Percentiles rank a stretch among this genome's conserved stretches.
These are phyloP conservation scores for Porcisia hertigi DNA, from an alignment of 208 protist species.

Conservation along the genomic window DNA sequence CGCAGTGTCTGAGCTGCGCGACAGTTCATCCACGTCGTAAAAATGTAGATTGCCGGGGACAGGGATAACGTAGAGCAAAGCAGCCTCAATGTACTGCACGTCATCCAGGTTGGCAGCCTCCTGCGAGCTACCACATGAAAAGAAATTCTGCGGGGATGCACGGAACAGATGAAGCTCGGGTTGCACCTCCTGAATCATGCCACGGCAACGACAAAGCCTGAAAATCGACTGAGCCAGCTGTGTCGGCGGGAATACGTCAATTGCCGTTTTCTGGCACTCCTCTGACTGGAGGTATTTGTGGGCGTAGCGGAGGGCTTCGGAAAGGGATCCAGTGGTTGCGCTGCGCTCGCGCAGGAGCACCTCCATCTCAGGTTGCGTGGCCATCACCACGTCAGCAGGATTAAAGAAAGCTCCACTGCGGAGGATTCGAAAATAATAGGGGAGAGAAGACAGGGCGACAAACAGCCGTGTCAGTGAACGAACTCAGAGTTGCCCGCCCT, in stretches of 20 bases:
- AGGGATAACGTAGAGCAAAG: slow-evolving; percentile 74
- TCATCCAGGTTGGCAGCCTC: slow-evolving; percentile 8
- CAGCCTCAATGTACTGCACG: slow-evolving; percentile 53
- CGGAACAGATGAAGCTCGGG: slow-evolving; percentile 58
- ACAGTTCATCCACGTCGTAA: slow-evolving; percentile 34
- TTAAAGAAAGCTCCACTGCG: background rate
- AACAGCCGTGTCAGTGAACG: too few species aligned
- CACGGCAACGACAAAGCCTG: slow-evolving; percentile 61
- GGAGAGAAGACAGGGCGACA: background rate
- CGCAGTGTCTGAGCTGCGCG: slow-evolving; percentile 9
- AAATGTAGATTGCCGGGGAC: slow-evolving; percentile 79
- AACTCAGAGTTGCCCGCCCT: background rate
- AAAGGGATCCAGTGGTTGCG: slow-evolving; percentile 27
- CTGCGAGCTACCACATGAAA: slow-evolving; percentile 1
- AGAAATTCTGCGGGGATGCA: slow-evolving; percentile 42
- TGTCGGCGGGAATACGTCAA: slow-evolving; percentile 51
- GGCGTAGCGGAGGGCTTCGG: slow-evolving; percentile 31
- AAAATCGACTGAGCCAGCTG: slow-evolving; percentile 18
- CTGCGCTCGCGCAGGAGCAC: slow-evolving; percentile 40
- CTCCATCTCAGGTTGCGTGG: slow-evolving; percentile 28
- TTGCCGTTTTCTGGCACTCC: background rate
- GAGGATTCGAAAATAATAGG: background rate
- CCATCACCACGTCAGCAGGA: slow-evolving; percentile 10
- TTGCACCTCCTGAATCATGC: slow-evolving; percentile 86
- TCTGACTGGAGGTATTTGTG: slow-evolving; percentile 24